Evolutionary conservation across 768 basidiomycete genomes (phyloP).

Genomic region (Chlorophyllum brunneum): DNA sequence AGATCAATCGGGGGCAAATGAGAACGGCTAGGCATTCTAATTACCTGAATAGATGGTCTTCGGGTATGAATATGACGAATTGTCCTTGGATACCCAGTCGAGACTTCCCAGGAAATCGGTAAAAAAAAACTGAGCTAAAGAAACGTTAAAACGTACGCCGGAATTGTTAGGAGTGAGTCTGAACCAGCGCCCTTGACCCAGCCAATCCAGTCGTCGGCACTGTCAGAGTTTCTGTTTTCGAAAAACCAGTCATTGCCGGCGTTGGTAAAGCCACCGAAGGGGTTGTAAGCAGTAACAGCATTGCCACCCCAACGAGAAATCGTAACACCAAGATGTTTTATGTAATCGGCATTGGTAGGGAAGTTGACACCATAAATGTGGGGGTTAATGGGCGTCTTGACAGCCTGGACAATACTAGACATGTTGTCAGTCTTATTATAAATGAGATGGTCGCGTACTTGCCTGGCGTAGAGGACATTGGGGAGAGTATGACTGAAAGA

Average conservation of each 20-base stretch:
- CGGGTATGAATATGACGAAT: constrained; percentile 50
- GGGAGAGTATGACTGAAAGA: constrained; percentile 42
- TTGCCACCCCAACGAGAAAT: constrained; percentile 54
- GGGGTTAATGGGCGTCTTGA: constrained; percentile 38
- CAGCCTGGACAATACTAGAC: constrained; percentile 31
- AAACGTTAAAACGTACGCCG: constrained; percentile 34
- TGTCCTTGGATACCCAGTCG: constrained; percentile 55
- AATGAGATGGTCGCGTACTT: background rate
- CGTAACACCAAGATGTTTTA: constrained; percentile 44
- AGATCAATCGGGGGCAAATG: background rate
- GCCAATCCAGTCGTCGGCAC: constrained; percentile 43
- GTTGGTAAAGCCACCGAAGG: constrained; percentile 46
- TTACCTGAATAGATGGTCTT: constrained; percentile 38
- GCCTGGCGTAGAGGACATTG: constrained; percentile 39
- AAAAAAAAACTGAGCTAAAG: background rate
- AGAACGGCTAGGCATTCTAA: background rate
- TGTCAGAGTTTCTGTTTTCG: constrained; percentile 43
- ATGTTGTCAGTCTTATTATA: background rate
- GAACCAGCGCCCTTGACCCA: constrained; percentile 45
- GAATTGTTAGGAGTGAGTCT: constrained; percentile 40
- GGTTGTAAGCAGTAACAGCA: constrained; percentile 53
- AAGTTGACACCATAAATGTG: constrained; percentile 54
- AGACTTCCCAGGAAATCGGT: constrained; percentile 28
- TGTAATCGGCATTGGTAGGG: constrained; percentile 42
- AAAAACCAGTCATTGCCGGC: constrained; percentile 56